Conservation (phyloP, 106 monocot genomes). For the Apostasia ramifera region DNA sequence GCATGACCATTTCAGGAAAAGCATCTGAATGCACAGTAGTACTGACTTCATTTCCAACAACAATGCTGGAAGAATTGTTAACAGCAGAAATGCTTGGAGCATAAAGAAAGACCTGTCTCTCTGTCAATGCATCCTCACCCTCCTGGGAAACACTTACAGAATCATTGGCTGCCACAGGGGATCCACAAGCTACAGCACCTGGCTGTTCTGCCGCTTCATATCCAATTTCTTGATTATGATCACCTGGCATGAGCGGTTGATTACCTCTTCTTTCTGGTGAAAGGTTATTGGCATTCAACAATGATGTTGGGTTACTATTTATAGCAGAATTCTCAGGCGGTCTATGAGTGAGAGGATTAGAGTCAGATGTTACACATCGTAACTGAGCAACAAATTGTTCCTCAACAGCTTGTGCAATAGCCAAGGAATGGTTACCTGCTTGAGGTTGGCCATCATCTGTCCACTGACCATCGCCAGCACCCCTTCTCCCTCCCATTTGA, state of each 20-base stretch:
- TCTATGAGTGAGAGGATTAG: conserved; percentile 19
- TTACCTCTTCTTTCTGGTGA: conserved; percentile 10
- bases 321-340: conserved; percentile 14
- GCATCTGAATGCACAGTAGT: conserved; percentile 10
- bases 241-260: conserved; percentile 16
- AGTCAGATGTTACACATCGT: conserved; percentile 14
- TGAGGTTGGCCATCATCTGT: conserved; percentile 73
- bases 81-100: conserved; percentile 8
- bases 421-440: conserved; percentile 35
- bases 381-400: conserved; percentile 57
- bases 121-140: conserved; percentile 11
- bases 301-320: conserved; percentile 13
- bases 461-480: conserved; percentile 59
- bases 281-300: conserved; percentile 14
- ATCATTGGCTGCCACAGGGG: conserved; percentile 15
- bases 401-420: conserved; percentile 70
- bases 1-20: conserved; percentile 14
- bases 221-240: conserved; percentile 18
- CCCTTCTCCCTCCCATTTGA: conserved; percentile 54
- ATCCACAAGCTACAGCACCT: conserved; percentile 9
- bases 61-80: conserved; percentile 14
- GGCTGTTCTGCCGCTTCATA: conserved; percentile 3
- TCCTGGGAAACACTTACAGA: conserved; percentile 15
- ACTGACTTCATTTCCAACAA: conserved; percentile 2
- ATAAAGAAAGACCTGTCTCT: conserved; percentile 12